Conservation (phyloP, 75 land plant genomes). For the Picea sitchensis region DNA sequence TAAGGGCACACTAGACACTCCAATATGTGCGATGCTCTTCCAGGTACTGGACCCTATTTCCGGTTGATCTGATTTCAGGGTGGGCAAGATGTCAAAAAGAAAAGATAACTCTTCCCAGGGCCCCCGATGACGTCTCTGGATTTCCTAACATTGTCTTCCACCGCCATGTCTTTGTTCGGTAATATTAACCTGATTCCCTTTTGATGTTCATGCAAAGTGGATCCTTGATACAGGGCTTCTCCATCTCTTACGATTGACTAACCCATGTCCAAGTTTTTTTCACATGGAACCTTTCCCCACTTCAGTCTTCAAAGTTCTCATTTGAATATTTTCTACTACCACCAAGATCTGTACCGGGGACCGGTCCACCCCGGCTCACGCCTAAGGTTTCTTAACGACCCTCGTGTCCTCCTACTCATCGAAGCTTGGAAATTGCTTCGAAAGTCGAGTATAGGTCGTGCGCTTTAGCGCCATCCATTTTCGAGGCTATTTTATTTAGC, state of each 20-base stretch:
- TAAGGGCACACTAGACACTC: neutral
- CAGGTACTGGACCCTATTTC: neutral
- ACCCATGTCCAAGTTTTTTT: neutral
- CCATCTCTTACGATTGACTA: neutral
- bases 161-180: neutral
- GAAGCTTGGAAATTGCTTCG: neutral
- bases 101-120: neutral
- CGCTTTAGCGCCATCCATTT: neutral
- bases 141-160: neutral
- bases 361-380: neutral
- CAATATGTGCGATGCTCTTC: neutral
- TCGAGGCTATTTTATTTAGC: neutral
- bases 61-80: neutral
- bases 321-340: slow-evolving; percentile 1
- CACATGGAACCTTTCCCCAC: slow-evolving; percentile 1
- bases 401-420: neutral
- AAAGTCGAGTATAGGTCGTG: neutral
- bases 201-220: neutral
- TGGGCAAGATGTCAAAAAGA: neutral
- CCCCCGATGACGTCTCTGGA: neutral
- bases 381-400: neutral
- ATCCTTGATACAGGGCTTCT: neutral
- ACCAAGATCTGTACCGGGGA: neutral
- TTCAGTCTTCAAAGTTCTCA: neutral
- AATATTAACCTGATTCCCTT: neutral